Percentiles rank a stretch among this genome's conserved stretches.
These are phyloP conservation scores for Acanthamoeba castellanii DNA, from an alignment of 208 protist genomes.

Conservation along the genomic window DNA sequence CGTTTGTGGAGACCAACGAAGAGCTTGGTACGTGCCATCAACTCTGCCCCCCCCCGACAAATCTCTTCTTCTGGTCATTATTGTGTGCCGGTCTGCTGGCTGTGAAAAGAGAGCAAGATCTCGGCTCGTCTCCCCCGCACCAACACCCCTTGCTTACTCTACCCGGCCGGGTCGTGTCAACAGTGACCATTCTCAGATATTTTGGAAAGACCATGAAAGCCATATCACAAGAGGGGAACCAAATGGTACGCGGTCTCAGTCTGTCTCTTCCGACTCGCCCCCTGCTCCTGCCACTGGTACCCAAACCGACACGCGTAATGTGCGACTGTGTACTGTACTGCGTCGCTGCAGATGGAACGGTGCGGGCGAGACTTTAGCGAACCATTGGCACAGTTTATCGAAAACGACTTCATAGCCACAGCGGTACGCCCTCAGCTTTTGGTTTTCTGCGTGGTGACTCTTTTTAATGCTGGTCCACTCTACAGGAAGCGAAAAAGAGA, in stretches of 20 bases:
- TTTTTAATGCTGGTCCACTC: not conserved
- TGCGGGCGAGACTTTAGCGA: constrained; percentile 39
- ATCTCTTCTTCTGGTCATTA: not conserved
- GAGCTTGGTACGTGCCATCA: not conserved
- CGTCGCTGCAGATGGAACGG: not conserved
- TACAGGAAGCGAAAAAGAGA: constrained; percentile 62
- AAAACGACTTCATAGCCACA: constrained; percentile 64
- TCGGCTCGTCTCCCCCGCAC: not conserved
- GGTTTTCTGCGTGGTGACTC: not conserved
- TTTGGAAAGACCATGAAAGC: constrained; percentile 71
- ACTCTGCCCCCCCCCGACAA: not conserved
- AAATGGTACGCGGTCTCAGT: not conserved
- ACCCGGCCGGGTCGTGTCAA: not conserved
- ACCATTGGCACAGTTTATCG: constrained; percentile 50
- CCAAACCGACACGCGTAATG: not conserved
- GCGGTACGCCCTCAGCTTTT: not conserved
- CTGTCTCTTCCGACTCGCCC: not conserved
- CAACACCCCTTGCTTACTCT: not conserved
- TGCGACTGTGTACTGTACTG: not conserved
- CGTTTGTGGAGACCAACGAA: constrained; percentile 32
- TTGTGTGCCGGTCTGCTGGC: not conserved
- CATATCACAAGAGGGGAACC: constrained; percentile 40
- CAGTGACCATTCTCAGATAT: constrained; percentile 34
- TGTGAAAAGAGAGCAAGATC: not conserved
- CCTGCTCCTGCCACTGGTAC: not conserved